These are phyloP conservation scores for Anisodus acutangulus DNA, from an alignment of 257 asterid species.

Conservation along the genomic window DNA sequence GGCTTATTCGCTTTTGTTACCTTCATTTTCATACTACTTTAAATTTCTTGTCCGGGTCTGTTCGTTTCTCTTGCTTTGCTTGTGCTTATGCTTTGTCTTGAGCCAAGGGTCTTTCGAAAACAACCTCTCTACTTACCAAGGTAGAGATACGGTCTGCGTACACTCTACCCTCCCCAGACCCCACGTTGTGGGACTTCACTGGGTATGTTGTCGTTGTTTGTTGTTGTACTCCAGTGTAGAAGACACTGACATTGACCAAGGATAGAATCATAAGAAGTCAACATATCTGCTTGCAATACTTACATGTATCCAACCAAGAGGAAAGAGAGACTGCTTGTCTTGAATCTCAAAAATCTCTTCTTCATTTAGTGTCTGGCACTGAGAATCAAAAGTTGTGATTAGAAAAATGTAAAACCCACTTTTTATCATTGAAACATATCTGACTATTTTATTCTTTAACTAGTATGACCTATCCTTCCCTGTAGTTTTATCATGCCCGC, in stretches of 20 bases:
- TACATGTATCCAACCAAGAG: constrained; percentile 99
- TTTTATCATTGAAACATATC: not conserved
- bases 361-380: constrained; percentile 96
- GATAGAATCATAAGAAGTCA: not conserved
- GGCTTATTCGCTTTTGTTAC: too few species aligned
- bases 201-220: too few species aligned
- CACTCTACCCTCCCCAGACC: too few species aligned
- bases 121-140: too few species aligned
- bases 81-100: too few species aligned
- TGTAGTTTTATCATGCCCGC: too few species aligned
- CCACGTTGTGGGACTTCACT: too few species aligned
- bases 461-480: not conserved
- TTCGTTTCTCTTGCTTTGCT: too few species aligned
- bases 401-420: not conserved
- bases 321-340: constrained; percentile 78
- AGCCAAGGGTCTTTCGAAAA: too few species aligned
- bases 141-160: too few species aligned
- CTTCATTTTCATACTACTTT: too few species aligned
- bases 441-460: not conserved
- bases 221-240: not conserved
- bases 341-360: constrained; percentile 89
- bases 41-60: too few species aligned
- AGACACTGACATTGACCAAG: not conserved
- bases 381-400: constrained; percentile 36
- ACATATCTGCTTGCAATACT: constrained; percentile 48